Conservation (phyloP, 441 rosid species). For the Bocquillonia castaneifolia region DNA sequence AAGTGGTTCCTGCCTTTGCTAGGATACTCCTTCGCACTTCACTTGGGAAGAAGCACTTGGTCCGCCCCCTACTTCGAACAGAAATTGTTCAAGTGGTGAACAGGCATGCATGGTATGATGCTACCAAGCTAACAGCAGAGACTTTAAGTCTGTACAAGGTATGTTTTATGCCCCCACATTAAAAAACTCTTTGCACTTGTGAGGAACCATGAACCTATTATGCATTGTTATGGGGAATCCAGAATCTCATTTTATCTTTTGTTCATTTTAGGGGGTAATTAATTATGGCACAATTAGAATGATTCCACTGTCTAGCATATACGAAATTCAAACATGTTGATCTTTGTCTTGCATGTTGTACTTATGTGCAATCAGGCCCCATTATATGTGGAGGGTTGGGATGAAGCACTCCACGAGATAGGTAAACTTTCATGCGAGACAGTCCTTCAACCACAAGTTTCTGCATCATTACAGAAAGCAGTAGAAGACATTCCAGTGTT, state of each 20-base stretch:
- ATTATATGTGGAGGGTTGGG: slow-evolving; percentile 87
- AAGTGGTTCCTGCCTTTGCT: slow-evolving; percentile 90
- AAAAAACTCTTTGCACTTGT: not conserved
- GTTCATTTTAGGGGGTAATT: not conserved
- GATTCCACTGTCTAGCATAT: not conserved
- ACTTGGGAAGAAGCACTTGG: slow-evolving; percentile 92
- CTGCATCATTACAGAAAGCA: slow-evolving; percentile 53
- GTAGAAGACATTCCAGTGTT: slow-evolving; percentile 65
- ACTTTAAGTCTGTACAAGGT: slow-evolving; percentile 87
- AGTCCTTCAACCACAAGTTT: slow-evolving; percentile 58
- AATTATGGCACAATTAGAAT: not conserved
- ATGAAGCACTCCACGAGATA: slow-evolving; percentile 90
- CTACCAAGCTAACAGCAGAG: slow-evolving; percentile 74
- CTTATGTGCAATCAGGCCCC: slow-evolving; percentile 53
- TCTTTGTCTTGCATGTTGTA: not conserved
- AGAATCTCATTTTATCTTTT: no score
- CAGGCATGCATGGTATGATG: slow-evolving; percentile 91
- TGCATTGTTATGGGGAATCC: not conserved
- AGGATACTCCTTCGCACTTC: slow-evolving; percentile 83
- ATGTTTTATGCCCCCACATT: slow-evolving; percentile 8
- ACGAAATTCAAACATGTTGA: slow-evolving; percentile 11
- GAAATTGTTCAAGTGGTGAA: slow-evolving; percentile 94
- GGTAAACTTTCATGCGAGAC: slow-evolving; percentile 83
- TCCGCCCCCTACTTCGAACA: slow-evolving; percentile 75
- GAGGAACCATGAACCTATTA: not conserved